Evolutionary conservation across 202 grass and related monocot genomes (phyloP), one percentile per base, ranked within the genome.

Genomic region (Bolboschoenoplectus hybrid): DNA sequence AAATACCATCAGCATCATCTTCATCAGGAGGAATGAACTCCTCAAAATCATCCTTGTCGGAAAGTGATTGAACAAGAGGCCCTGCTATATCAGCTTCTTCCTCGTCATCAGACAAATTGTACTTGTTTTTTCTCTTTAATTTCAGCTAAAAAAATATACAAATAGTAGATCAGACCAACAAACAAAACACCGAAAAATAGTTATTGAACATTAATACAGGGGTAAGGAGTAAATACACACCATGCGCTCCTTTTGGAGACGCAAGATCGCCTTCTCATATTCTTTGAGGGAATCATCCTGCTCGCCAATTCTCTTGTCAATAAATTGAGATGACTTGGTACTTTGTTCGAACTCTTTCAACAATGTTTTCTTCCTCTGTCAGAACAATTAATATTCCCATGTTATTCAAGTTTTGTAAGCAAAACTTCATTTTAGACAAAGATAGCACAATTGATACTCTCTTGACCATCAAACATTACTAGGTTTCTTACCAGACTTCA

Each of bases 331-430:
- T 41, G 93, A 94, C 84, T 95, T 98, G 80, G 73, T 44, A 74
- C 87, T 94, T 63, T 91, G 84, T 64, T 92, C 85, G 46, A 91
- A 94, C 86, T 98, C 96, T 88, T 92, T 95, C 55, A 95, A 84
- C 73, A 95, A 68, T 7, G 96, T 98, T 71, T 98, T 95, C 91
- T 98, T 91, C 93, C 96, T 94, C 96, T 98, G 91, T 65, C 20
- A 81, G 63, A 67, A 16, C 11, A 89, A 63, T 19, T 38, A 63
- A 61, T n/a, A 80, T 10, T 17, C 53, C 38, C 19, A 51, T 34
- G 71, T 74, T 35, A 70, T 1, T 43, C 2, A 43, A 60, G 26
- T 80, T 11, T 19, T 60, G 36, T 61, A 61, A 80, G 17, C 1
- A 60, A 41, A 80, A 39, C 17, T 40, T 44, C 7, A 20, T 51